Percentiles rank a stretch among this genome's conserved stretches.
Conservation (phyloP, 371 early-diverging fungal genomes). For the Blastocladiella emersonii region DNA sequence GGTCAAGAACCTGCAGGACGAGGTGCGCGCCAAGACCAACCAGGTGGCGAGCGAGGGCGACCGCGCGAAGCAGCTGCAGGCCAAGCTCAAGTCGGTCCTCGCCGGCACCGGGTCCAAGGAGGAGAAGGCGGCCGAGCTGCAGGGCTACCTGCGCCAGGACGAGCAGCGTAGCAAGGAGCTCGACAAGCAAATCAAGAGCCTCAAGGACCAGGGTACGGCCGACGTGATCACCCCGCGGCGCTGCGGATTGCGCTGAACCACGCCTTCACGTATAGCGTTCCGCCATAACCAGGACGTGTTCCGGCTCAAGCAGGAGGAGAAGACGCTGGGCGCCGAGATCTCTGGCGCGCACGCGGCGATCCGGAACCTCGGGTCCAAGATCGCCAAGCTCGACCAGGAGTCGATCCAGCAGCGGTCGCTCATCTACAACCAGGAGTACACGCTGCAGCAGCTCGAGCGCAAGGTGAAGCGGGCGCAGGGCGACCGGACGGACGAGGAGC, state of each 20-base stretch:
- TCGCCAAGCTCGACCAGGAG: conserved; percentile 32
- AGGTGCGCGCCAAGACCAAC: conserved; percentile 18
- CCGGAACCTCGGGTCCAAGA: conserved; percentile 24
- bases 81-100: neutral
- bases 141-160: conserved; percentile 27
- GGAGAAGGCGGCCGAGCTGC: conserved; percentile 17
- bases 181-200: conserved; percentile 28
- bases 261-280: conserved; percentile 19
- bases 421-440: conserved; percentile 37
- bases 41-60: neutral
- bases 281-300: conserved; percentile 33
- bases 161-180: conserved; percentile 27
- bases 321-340: conserved; percentile 28
- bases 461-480: conserved; percentile 35
- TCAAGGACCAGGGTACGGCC: conserved; percentile 30
- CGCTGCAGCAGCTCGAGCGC: conserved; percentile 41
- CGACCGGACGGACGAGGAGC: conserved; percentile 39
- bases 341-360: conserved; percentile 30
- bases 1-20: conserved; percentile 5
- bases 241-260: too few species aligned
- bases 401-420: conserved; percentile 33
- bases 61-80: neutral
- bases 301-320: conserved; percentile 27
- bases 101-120: neutral
- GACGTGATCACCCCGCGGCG: too few species aligned